Conservation (phyloP, 768 basidiomycete species). For the Russula lepida region DNA sequence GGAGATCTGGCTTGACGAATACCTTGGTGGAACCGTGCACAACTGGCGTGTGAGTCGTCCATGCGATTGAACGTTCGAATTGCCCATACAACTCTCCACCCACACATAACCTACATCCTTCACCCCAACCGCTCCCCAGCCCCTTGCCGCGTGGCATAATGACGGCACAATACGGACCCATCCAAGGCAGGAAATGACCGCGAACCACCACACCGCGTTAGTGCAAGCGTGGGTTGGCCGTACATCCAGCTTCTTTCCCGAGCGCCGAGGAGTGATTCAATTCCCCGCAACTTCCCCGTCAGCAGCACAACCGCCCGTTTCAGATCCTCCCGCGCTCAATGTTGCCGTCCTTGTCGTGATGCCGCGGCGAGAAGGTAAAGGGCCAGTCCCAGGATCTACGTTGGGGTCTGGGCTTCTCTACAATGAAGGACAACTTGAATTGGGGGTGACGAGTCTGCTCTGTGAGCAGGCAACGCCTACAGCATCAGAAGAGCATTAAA, state of each 20-base stretch:
- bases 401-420: neutral
- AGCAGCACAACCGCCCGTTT: neutral
- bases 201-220: neutral
- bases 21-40: neutral
- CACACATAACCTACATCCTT: neutral
- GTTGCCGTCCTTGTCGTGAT: constrained; percentile 17
- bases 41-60: constrained; percentile 9
- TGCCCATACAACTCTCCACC: neutral
- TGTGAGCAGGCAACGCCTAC: neutral
- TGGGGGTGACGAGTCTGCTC: constrained; percentile 1
- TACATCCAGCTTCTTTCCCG: neutral
- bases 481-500: neutral
- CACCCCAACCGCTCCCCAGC: neutral
- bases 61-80: neutral
- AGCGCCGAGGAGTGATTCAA: neutral
- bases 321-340: constrained; percentile 1
- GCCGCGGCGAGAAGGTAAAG: neutral
- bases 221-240: constrained; percentile 6
- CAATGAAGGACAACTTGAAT: neutral
- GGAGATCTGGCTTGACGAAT: constrained; percentile 8
- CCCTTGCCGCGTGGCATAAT: constrained; percentile 15
- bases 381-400: neutral
- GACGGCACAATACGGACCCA: neutral
- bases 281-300: neutral
- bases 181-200: neutral